Percentiles rank a stretch among this genome's conserved stretches.
These are phyloP conservation scores for Globomyces sp. DNA, from an alignment of 371 early-diverging fungal species.

Conservation along the genomic window DNA sequence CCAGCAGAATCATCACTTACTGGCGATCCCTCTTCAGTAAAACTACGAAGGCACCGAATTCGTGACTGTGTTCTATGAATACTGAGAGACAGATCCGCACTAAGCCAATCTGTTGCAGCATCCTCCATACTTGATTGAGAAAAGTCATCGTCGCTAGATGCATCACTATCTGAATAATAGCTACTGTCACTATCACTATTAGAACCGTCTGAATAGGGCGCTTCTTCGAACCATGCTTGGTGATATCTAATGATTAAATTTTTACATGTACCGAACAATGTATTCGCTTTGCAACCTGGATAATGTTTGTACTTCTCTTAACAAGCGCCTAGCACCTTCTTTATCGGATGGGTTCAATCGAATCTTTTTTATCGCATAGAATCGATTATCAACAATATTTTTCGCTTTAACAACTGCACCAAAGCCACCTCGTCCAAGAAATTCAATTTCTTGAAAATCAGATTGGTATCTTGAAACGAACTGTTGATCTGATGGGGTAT, in stretches of 20 bases:
- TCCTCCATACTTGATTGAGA: slow-evolving; percentile 11
- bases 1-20: slow-evolving; percentile 1
- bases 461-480: slow-evolving; percentile 57
- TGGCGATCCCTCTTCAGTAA: neutral
- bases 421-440: slow-evolving; percentile 90
- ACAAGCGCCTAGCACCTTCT: slow-evolving; percentile 74
- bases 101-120: slow-evolving; percentile 18
- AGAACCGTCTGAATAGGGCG: slow-evolving; percentile 21
- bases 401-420: slow-evolving; percentile 93
- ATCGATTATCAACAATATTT: slow-evolving; percentile 70
- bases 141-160: slow-evolving; percentile 47
- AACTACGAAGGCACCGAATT: slow-evolving; percentile 4
- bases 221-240: slow-evolving; percentile 91
- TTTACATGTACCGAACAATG: slow-evolving; percentile 67
- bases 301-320: slow-evolving; percentile 89
- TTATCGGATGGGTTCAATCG: slow-evolving; percentile 65
- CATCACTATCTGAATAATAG: slow-evolving; percentile 48
- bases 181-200: slow-evolving; percentile 15
- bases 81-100: neutral
- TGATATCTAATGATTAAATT: slow-evolving; percentile 40
- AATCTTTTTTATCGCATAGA: slow-evolving; percentile 90
- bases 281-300: slow-evolving; percentile 88
- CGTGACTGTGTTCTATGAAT: neutral
- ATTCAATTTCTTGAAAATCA: slow-evolving; percentile 93
- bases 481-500: slow-evolving; percentile 7